Percentiles rank a stretch among this genome's conserved stretches.
These are phyloP conservation scores for Euphorbia pulcherrima DNA, from an alignment of 345 rosid genomes.

Conservation along the genomic window DNA sequence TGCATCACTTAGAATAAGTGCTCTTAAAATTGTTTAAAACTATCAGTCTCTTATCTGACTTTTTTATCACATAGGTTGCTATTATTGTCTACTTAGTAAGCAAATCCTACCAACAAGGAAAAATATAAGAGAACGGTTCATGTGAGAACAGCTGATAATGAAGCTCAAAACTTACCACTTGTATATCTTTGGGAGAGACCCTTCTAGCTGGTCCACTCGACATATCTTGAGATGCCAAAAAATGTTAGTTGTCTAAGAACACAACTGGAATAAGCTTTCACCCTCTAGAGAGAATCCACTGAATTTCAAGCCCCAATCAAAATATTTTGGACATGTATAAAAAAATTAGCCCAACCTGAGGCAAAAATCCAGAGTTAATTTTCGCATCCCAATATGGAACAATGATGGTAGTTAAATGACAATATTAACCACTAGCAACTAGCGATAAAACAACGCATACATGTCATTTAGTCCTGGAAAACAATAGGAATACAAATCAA, in stretches of 20 bases:
- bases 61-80: no score
- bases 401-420: background rate
- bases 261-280: constrained; percentile 2
- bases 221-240: constrained; percentile 39
- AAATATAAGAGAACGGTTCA: background rate
- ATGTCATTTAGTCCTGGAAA: background rate
- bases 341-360: background rate
- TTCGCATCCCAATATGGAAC: background rate
- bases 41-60: background rate
- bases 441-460: background rate
- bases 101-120: no score
- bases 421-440: background rate
- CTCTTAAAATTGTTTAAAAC: background rate
- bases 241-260: background rate
- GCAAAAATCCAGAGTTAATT: background rate
- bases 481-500: background rate
- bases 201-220: constrained; percentile 69
- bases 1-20: background rate
- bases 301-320: background rate
- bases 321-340: constrained; percentile 1
- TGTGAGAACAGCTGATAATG: background rate
- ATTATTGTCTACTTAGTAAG: no score
- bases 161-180: constrained; percentile 51
- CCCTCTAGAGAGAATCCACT: background rate
- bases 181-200: constrained; percentile 85